Evolutionary conservation across 2,329 filamentous ascomycete species (phyloP).

Genomic region (Cladosporium sp.): DNA sequence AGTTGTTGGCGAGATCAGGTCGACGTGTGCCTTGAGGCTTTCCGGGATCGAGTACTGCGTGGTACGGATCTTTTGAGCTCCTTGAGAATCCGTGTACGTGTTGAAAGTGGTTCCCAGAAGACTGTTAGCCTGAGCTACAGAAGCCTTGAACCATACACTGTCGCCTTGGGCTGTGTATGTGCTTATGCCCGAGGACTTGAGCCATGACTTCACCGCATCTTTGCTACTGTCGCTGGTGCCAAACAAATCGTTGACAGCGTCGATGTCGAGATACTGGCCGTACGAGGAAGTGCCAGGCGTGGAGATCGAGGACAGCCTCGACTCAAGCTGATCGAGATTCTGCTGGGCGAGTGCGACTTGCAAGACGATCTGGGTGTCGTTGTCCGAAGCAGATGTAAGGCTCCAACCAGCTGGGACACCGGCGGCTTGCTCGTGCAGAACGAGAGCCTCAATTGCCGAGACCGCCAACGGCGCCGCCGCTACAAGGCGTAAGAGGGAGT

Average conservation of each 20-base stretch:
- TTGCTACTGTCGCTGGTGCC: constrained; percentile 49
- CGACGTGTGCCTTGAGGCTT: constrained; percentile 51
- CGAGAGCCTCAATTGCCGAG: neutral
- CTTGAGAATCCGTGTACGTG: constrained; percentile 41
- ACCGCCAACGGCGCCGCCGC: neutral
- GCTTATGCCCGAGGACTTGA: constrained; percentile 48
- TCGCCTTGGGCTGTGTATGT: constrained; percentile 51
- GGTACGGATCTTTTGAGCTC: constrained; percentile 46
- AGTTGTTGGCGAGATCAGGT: constrained; percentile 57
- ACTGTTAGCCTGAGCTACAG: constrained; percentile 46
- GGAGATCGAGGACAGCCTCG: constrained; percentile 57
- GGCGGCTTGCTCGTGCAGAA: neutral
- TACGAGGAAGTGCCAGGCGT: constrained; percentile 57
- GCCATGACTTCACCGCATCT: constrained; percentile 52
- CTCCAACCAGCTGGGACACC: neutral
- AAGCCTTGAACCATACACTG: constrained; percentile 58
- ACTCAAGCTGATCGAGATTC: constrained; percentile 44
- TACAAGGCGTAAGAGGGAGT: neutral
- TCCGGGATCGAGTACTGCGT: constrained; percentile 60
- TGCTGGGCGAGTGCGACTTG: constrained; percentile 1
- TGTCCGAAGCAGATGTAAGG: neutral
- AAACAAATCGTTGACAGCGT: constrained; percentile 53
- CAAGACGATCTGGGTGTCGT: neutral
- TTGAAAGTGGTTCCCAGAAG: constrained; percentile 57
- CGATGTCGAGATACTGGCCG: constrained; percentile 59